Percentiles rank a stretch among this genome's conserved stretches.
These are phyloP conservation scores for Malania oleifera DNA, from an alignment of 164 flowering plant genomes.

Conservation along the genomic window DNA sequence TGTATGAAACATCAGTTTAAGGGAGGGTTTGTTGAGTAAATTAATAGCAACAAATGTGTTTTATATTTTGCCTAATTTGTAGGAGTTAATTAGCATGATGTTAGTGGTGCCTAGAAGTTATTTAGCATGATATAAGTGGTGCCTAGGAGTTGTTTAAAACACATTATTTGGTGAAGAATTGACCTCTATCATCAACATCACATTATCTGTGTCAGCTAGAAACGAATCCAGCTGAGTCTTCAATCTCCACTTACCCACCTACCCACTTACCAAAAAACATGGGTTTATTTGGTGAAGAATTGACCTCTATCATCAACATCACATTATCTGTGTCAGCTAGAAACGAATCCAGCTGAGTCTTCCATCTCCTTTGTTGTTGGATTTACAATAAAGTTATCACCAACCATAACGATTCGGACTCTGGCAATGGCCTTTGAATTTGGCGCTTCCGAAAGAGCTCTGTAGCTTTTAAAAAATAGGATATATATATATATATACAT, in stretches of 20 bases:
- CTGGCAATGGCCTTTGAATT: constrained; percentile 60
- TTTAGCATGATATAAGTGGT: too few relatives aligned
- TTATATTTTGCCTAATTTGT: too few relatives aligned
- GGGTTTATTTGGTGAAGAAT: background rate
- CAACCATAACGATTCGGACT: constrained; percentile 73
- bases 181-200: constrained; percentile 92
- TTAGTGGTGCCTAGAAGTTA: too few relatives aligned
- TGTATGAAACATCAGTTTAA: too few relatives aligned
- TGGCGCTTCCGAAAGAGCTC: constrained; percentile 89
- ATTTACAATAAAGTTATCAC: constrained; percentile 65
- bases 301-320: constrained; percentile 89
- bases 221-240: constrained; percentile 72
- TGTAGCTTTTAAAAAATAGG: constrained; percentile 23
- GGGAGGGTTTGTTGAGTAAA: too few relatives aligned
- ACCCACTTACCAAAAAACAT: too few relatives aligned
- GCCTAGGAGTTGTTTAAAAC: too few relatives aligned
- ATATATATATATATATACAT: too few relatives aligned
- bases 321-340: constrained; percentile 80
- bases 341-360: constrained; percentile 67
- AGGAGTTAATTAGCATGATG: too few relatives aligned
- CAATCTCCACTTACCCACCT: too few relatives aligned
- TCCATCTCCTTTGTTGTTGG: constrained; percentile 88
- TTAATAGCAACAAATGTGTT: too few relatives aligned
- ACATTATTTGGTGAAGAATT: background rate
- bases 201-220: constrained; percentile 75